phyloP scores from a whole-genome alignment of 1,284 basidiomycete genomes.

The Cutaneotrichosporon curvatum region DNA sequence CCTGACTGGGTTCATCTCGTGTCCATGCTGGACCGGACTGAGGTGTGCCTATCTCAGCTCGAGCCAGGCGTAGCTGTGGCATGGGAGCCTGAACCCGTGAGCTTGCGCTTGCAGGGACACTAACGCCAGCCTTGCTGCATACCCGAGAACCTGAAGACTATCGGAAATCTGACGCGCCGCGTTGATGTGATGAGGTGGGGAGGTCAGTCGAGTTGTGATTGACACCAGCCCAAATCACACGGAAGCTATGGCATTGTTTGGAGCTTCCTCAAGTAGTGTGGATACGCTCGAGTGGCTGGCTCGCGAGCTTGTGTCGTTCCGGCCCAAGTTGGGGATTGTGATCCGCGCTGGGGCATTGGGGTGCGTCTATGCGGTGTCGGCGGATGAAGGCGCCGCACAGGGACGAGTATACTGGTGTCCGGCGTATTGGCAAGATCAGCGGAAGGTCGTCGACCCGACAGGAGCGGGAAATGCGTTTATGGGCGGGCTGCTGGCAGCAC shows the following conservation, averaged over 20 bases:
- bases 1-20: slow-evolving; percentile 33
- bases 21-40: slow-evolving; percentile 22
- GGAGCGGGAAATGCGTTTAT: slow-evolving; percentile 44
- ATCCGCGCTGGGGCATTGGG: slow-evolving; percentile 29
- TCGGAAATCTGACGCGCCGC: slow-evolving; percentile 14
- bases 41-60: neutral
- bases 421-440: slow-evolving; percentile 23
- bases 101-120: neutral
- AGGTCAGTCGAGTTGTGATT: neutral
- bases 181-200: slow-evolving; percentile 34
- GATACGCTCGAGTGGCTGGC: slow-evolving; percentile 14
- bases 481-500: slow-evolving; percentile 38
- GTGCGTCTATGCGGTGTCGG: slow-evolving; percentile 21
- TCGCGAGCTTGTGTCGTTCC: slow-evolving; percentile 11
- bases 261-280: slow-evolving; percentile 5
- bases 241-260: slow-evolving; percentile 33
- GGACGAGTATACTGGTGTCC: slow-evolving; percentile 24
- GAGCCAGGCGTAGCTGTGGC: slow-evolving; percentile 15
- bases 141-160: slow-evolving; percentile 20
- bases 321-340: slow-evolving; percentile 22
- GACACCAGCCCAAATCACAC: slow-evolving; percentile 40
- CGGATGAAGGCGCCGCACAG: slow-evolving; percentile 3
- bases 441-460: slow-evolving; percentile 38
- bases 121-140: slow-evolving; percentile 16
- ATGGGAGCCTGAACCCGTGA: slow-evolving; percentile 39